phyloP scores from a whole-genome alignment of 306 rosid species.

The Lathyrus sativus region DNA sequence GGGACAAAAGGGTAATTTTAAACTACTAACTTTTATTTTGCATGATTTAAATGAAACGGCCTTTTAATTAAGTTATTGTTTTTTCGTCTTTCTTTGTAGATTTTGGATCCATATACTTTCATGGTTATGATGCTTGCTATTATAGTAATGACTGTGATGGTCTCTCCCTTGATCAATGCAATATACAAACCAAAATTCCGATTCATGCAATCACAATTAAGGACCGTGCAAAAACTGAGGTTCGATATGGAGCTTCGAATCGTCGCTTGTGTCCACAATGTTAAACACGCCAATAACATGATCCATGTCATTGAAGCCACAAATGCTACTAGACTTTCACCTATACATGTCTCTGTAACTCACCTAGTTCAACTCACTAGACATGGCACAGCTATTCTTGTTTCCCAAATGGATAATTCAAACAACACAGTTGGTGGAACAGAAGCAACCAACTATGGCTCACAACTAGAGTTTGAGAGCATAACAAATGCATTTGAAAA shows the following conservation, averaged over 20 bases:
- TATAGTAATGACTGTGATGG: constrained; percentile 37
- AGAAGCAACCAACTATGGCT: neutral
- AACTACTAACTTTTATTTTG: neutral
- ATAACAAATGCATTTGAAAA: constrained; percentile 26
- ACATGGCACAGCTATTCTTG: constrained; percentile 39
- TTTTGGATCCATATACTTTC: constrained; percentile 14
- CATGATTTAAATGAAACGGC: neutral
- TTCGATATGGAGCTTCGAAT: constrained; percentile 39
- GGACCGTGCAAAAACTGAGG: constrained; percentile 37
- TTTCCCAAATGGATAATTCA: constrained; percentile 11
- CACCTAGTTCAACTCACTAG: constrained; percentile 43
- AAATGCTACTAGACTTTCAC: constrained; percentile 35
- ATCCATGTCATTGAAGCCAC: constrained; percentile 33
- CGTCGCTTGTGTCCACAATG: constrained; percentile 37
- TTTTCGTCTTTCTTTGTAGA: constrained; percentile 7
- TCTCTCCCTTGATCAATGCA: constrained; percentile 33
- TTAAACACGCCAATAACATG: constrained; percentile 29
- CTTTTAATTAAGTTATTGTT: neutral
- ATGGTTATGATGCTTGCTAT: constrained; percentile 23
- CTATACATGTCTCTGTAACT: constrained; percentile 36
- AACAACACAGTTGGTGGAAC: neutral
- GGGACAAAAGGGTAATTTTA: constrained; percentile 32
- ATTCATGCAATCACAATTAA: constrained; percentile 27
- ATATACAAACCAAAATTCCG: constrained; percentile 39
- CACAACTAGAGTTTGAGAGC: constrained; percentile 33